Evolutionary conservation across 2,329 filamentous ascomycete genomes (phyloP).

Genomic region (Polychaeton citri): DNA sequence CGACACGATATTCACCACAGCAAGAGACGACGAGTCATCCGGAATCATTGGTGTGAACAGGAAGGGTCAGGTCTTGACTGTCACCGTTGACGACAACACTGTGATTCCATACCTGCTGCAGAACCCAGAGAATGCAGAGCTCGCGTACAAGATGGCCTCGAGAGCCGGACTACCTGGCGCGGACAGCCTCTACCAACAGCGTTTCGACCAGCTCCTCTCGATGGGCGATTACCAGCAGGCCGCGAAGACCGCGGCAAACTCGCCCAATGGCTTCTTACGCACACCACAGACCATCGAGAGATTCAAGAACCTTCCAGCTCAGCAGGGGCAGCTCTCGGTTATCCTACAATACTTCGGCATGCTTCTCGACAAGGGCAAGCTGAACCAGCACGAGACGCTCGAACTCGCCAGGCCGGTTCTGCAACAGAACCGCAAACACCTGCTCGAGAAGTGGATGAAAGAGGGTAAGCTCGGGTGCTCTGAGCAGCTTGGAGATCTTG

Average conservation of each 20-base stretch:
- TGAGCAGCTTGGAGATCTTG: slow-evolving; percentile 89
- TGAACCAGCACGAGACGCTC: slow-evolving; percentile 88
- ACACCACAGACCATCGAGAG: slow-evolving; percentile 91
- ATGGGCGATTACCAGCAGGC: slow-evolving; percentile 74
- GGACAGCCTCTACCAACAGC: slow-evolving; percentile 81
- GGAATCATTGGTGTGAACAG: slow-evolving; percentile 93
- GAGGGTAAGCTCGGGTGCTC: slow-evolving; percentile 94
- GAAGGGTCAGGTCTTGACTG: slow-evolving; percentile 90
- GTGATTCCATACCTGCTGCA: slow-evolving; percentile 91
- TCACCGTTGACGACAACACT: slow-evolving; percentile 81
- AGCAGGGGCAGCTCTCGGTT: slow-evolving; percentile 76
- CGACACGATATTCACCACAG: slow-evolving; percentile 96
- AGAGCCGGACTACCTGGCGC: slow-evolving; percentile 87
- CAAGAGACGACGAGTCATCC: slow-evolving; percentile 66
- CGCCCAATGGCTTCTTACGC: slow-evolving; percentile 85
- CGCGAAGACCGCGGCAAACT: slow-evolving; percentile 93
- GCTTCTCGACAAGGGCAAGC: slow-evolving; percentile 82
- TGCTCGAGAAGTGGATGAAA: slow-evolving; percentile 95
- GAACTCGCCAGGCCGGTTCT: slow-evolving; percentile 89
- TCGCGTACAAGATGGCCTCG: slow-evolving; percentile 93
- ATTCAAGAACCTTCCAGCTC: slow-evolving; percentile 75
- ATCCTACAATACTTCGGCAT: slow-evolving; percentile 97
- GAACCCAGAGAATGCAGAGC: slow-evolving; percentile 83
- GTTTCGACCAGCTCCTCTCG: slow-evolving; percentile 78
- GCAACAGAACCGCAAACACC: slow-evolving; percentile 83